Conservation (phyloP, 1,139 yeast genomes). For the Yamadazyma jaroonii region DNA sequence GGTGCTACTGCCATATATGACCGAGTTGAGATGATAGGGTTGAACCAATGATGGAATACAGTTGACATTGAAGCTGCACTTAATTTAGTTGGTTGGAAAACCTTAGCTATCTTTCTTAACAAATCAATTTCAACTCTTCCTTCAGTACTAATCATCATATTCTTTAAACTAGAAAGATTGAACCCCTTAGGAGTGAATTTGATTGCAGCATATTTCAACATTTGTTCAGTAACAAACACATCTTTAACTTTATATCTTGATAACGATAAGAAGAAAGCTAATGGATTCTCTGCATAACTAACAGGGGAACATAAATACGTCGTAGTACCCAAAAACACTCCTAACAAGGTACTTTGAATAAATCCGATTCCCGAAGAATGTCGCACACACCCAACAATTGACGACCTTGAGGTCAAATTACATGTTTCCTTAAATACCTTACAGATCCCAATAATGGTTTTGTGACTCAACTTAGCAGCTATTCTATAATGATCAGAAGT, state of each 20-base stretch:
- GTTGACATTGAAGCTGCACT: conserved; percentile 72
- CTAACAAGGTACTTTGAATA: conserved; percentile 75
- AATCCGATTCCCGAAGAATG: conserved; percentile 87
- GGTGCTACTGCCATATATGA: conserved; percentile 90
- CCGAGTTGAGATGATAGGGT: conserved; percentile 81
- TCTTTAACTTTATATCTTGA: conserved; percentile 83
- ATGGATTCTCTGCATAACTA: conserved; percentile 75
- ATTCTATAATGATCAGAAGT: conserved; percentile 71
- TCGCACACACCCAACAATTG: conserved; percentile 84
- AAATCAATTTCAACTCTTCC: conserved; percentile 69
- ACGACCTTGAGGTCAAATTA: conserved; percentile 67
- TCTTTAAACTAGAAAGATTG: conserved; percentile 63
- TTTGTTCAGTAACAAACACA: conserved; percentile 80
- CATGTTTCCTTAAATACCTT: conserved; percentile 91
- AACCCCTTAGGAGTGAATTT: conserved; percentile 65
- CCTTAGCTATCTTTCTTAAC: conserved; percentile 57
- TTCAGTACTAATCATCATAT: conserved; percentile 80
- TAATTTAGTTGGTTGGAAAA: conserved; percentile 63
- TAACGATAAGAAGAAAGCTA: conserved; percentile 66
- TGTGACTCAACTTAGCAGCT: conserved; percentile 64
- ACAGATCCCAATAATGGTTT: conserved; percentile 71
- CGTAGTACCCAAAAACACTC: conserved; percentile 82
- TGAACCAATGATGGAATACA: conserved; percentile 74
- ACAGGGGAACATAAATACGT: conserved; percentile 79
- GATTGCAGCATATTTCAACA: conserved; percentile 72